Evolutionary conservation across 768 basidiomycete species (phyloP).

Genomic region (Candolleomyces aberdarensis): DNA sequence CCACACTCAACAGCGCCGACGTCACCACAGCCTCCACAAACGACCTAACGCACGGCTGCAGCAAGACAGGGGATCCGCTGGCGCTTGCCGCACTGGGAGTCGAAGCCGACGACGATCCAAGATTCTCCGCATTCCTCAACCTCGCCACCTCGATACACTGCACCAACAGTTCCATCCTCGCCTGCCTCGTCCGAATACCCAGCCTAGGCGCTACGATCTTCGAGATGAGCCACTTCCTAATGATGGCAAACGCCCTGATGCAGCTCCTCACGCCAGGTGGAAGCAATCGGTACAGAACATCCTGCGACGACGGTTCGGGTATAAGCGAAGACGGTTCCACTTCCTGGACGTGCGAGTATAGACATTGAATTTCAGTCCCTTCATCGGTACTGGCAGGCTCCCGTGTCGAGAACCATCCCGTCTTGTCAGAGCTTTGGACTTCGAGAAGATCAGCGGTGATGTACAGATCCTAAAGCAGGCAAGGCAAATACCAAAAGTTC

Average conservation of each 20-base stretch:
- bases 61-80: constrained; percentile 30
- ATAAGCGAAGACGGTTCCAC: constrained; percentile 72
- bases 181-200: constrained; percentile 60
- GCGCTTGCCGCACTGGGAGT: constrained; percentile 20
- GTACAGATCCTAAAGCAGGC: constrained; percentile 61
- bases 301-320: constrained; percentile 60
- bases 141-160: constrained; percentile 75
- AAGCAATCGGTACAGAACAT: constrained; percentile 67
- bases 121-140: constrained; percentile 47
- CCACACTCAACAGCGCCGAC: constrained; percentile 74
- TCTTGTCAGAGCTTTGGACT: constrained; percentile 74
- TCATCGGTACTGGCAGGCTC: constrained; percentile 58
- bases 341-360: constrained; percentile 70
- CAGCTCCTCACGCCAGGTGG: constrained; percentile 77
- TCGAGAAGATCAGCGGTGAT: constrained; percentile 76
- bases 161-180: constrained; percentile 70
- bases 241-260: constrained; percentile 68
- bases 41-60: constrained; percentile 67
- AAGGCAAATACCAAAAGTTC: constrained; percentile 1
- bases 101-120: constrained; percentile 1
- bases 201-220: constrained; percentile 64
- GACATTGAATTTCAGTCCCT: constrained; percentile 72
- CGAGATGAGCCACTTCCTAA: constrained; percentile 77
- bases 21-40: constrained; percentile 77
- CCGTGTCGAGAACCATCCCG: constrained; percentile 69